A percentile compares a stretch with the other conserved stretches of the same genome.
These are phyloP conservation scores for Sindora glabra DNA, from an alignment of 306 rosid species.

Conservation along the genomic window DNA sequence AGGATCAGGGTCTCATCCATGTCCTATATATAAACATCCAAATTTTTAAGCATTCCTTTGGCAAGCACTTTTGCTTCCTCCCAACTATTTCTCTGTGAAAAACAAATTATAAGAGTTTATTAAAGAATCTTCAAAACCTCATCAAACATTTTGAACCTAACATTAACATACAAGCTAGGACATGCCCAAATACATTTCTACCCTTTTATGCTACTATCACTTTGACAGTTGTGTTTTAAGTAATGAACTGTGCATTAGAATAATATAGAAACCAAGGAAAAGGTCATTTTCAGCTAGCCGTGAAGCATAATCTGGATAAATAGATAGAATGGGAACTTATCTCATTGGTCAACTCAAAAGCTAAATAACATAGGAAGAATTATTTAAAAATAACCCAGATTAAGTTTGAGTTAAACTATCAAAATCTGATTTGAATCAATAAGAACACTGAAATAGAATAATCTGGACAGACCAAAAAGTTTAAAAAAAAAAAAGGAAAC, in stretches of 20 bases:
- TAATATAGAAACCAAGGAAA: too few species aligned
- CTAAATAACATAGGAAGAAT: not conserved
- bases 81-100: slow-evolving; percentile 32
- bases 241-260: not conserved
- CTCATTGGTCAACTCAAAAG: not conserved
- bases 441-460: not conserved
- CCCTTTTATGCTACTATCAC: not conserved
- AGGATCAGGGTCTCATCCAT: slow-evolving; percentile 95
- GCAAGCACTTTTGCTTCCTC: slow-evolving; percentile 23
- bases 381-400: not conserved
- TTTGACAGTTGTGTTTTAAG: not conserved
- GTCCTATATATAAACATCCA: slow-evolving; percentile 75
- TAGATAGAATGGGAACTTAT: too few species aligned
- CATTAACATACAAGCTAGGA: too few species aligned
- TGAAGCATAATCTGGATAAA: too few species aligned
- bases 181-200: not conserved
- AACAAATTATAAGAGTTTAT: not conserved
- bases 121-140: slow-evolving; percentile 8
- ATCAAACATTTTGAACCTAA: not conserved
- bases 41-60: slow-evolving; percentile 21
- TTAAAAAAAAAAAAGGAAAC: too few species aligned
- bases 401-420: not conserved
- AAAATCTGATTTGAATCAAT: not conserved
- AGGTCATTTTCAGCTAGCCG: too few species aligned
- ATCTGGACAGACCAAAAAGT: not conserved